These are phyloP conservation scores for Raddia distichophylla DNA, from an alignment of 176 grass and related monocot genomes.

Conservation along the genomic window DNA sequence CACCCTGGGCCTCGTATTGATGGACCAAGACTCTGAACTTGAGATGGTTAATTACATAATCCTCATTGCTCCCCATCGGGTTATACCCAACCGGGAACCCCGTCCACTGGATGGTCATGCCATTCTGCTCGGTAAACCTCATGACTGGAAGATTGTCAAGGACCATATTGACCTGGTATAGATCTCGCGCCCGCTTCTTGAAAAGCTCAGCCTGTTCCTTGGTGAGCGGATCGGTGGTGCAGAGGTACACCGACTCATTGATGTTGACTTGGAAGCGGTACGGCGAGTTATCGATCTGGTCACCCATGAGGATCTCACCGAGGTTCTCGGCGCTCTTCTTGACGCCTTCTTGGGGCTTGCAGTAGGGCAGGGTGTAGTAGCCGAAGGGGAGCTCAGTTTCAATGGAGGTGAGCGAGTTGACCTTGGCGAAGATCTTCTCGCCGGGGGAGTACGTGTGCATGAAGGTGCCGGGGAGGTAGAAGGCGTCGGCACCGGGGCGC, in stretches of 20 bases:
- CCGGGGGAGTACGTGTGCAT: slow-evolving; percentile 67
- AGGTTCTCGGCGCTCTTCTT: slow-evolving; percentile 86
- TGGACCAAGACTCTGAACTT: slow-evolving; percentile 80
- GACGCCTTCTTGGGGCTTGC: slow-evolving; percentile 61
- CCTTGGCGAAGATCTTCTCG: slow-evolving; percentile 62
- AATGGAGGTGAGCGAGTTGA: slow-evolving; percentile 84
- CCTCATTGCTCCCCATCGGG: slow-evolving; percentile 57
- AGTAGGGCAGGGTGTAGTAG: slow-evolving; percentile 83
- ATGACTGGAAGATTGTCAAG: slow-evolving; percentile 76
- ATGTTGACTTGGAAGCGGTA: slow-evolving; percentile 67
- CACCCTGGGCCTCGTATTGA: slow-evolving; percentile 54
- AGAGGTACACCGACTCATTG: slow-evolving; percentile 69
- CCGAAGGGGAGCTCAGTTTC: slow-evolving; percentile 81
- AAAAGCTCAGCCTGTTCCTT: slow-evolving; percentile 66
- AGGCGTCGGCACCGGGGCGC: slow-evolving; percentile 44
- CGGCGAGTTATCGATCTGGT: slow-evolving; percentile 84
- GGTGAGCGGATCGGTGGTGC: slow-evolving; percentile 72
- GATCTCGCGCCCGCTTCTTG: slow-evolving; percentile 62
- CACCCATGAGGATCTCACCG: slow-evolving; percentile 85
- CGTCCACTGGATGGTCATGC: slow-evolving; percentile 66
- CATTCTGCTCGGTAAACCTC: slow-evolving; percentile 68
- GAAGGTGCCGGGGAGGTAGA: slow-evolving; percentile 77
- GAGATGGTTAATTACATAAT: slow-evolving; percentile 81
- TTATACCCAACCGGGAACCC: slow-evolving; percentile 71
- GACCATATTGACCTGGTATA: slow-evolving; percentile 89